Evolutionary conservation across 495 filamentous ascomycete genomes (phyloP).

Genomic region (Xylaria sp.): DNA sequence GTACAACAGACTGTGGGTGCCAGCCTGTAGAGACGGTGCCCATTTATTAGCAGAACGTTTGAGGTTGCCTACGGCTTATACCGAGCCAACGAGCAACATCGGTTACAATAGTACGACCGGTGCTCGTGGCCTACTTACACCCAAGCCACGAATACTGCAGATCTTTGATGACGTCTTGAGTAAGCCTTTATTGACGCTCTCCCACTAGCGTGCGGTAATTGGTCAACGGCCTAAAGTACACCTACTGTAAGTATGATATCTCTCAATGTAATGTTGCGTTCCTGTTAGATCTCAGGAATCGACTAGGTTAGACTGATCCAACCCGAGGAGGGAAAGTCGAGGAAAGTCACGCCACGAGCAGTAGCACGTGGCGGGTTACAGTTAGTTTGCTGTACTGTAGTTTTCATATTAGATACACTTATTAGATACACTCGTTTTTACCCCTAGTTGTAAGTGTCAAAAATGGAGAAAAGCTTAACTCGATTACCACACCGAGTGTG

Average conservation of each 20-base stretch:
- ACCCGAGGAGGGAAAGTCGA: background rate
- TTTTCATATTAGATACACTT: background rate
- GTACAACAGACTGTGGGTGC: constrained; percentile 25
- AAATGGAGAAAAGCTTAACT: constrained; percentile 5
- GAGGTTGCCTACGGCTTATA: background rate
- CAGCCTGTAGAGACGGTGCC: background rate
- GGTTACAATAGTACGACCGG: background rate
- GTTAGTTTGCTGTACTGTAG: too few species aligned
- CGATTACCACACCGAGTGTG: background rate
- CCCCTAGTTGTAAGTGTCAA: constrained; percentile 2
- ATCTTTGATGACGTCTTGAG: background rate
- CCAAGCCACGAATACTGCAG: background rate
- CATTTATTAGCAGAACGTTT: background rate
- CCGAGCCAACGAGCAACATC: background rate
- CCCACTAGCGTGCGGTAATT: background rate
- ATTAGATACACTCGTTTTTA: background rate
- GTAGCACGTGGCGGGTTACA: background rate
- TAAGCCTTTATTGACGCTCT: background rate
- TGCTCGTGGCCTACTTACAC: background rate
- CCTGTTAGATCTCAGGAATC: background rate
- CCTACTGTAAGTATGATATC: background rate
- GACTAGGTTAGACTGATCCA: background rate
- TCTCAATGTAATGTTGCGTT: background rate
- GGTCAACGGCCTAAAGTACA: background rate
- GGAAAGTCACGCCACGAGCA: background rate